Evolutionary conservation across 2,329 filamentous ascomycete species (phyloP), one percentile per base, ranked within the genome.

Genomic region (Sordariomycetes sp.): DNA sequence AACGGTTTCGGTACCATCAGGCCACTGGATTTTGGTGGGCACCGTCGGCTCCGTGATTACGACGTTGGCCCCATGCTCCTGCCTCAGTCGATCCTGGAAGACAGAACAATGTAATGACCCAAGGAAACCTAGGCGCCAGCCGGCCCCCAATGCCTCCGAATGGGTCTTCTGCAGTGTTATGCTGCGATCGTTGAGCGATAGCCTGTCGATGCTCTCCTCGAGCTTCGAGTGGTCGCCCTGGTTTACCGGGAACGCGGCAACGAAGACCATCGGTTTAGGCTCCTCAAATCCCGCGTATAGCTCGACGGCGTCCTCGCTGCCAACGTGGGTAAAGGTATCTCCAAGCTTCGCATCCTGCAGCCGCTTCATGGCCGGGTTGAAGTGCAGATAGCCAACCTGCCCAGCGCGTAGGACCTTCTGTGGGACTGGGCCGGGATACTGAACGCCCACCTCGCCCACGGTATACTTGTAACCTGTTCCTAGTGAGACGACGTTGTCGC

Each of bases 81-180:
- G 90, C 51, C 90, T 84, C 56, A 99, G 74, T 1, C 94, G 87
- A 70, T 99, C 94, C 71, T 99, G 91, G 64, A 99, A 99, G 4
- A 99, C 94, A n/a, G 91, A 97, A 72, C 94, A 97, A 69, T 99
- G 94, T 53, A 99, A 75, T 13, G 91, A 97, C n/a, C 94, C 94
- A 3, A 99, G 73, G 66, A 99, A 99, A 0, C 94, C 94, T 12
- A 99, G 74, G 52, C 94, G 85, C 86, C 94, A 99, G 2, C 94
- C 94, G 1, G 92, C 89, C 1, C 94, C 94, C 0, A 99, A 76
- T 0, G 94, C 94, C 66, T 97, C 90, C 0, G 91, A 96, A 28
- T 89, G 89, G 67, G 97, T 94, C 68, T 97, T 97, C 64, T 91
- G 87, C 53, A 97, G 76, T 2, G 90, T 96, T 35, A 99, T 89